These are phyloP conservation scores for Trichosporon sp. DNA, from an alignment of 1,284 basidiomycete genomes.

Conservation along the genomic window DNA sequence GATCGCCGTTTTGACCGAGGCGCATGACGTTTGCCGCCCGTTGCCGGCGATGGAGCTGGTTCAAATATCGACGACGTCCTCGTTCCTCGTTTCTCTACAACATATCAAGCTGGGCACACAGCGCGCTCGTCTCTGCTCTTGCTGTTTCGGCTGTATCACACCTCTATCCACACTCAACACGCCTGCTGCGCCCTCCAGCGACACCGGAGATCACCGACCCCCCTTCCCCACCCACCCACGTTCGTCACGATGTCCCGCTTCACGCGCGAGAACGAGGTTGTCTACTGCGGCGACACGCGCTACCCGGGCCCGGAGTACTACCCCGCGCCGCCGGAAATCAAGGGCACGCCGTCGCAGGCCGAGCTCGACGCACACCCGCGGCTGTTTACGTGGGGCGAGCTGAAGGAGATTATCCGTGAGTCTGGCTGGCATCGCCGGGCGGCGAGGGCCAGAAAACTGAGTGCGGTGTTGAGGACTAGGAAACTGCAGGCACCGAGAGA, in stretches of 20 bases:
- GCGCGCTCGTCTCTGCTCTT: neutral
- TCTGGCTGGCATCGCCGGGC: neutral
- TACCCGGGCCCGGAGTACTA: slow-evolving; percentile 38
- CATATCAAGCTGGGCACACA: neutral
- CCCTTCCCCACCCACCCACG: neutral
- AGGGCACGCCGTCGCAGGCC: slow-evolving; percentile 39
- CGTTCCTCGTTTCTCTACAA: neutral
- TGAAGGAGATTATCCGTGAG: slow-evolving; percentile 43
- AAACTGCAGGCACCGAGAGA: neutral
- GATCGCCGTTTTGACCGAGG: neutral
- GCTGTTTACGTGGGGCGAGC: slow-evolving; percentile 47
- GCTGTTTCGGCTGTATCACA: neutral
- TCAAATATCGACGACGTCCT: neutral
- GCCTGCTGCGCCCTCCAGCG: neutral
- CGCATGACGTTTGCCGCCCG: neutral
- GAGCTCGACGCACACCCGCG: slow-evolving; percentile 45
- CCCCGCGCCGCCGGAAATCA: slow-evolving; percentile 30
- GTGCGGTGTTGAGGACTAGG: too few species aligned
- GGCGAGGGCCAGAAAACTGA: too few species aligned
- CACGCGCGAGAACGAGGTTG: slow-evolving; percentile 4
- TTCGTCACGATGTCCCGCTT: neutral
- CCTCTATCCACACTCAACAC: too few species aligned
- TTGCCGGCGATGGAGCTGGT: neutral
- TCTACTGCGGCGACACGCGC: slow-evolving; percentile 26
- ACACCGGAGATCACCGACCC: neutral